Base-by-base conservation (phyloP, 768 basidiomycete species). In the Hygrophorus russula region DNA sequence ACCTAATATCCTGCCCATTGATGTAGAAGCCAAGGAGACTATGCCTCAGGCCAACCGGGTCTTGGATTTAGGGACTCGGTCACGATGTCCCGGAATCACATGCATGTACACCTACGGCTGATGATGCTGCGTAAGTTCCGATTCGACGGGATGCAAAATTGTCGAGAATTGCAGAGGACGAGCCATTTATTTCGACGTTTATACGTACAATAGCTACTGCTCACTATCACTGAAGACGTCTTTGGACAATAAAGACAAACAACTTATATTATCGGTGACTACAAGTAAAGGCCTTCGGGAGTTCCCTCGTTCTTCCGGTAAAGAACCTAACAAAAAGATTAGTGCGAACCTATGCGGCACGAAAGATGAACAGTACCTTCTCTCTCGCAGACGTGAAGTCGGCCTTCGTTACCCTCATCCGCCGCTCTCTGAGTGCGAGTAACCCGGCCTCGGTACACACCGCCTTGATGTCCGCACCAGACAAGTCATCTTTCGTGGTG, bases 381-480 rank as follows among this genome's bases (percentile, higher is more conserved):
- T 97, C 94, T 58, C 93, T 69, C 2, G 94, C 94, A 10, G 81
- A 59, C 3, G 87, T 82, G 54, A 98, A 89, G 62, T 98, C 94
- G 5, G 71, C 74, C 65, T 96, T 92, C 28, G 78, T 87, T 11
- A 97, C 94, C 57, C 86, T 71, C 91, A 93, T 98, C 48, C 96
- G 73, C 43, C 96, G 73, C 61, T 99, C 96, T 51, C 96, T 75
- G 47, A 99, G 68, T 4, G 96, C 96, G 28, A 98, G 70, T 41
- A 99, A 62, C 51, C 96, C 96, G n/a, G 96, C 94, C 59, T 99
- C 96, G 5, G 96, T 98, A 60, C 93, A 97, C 4, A 98, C 89
- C 1, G 94, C 96, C 67, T 98, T 98, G 72, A 99, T 98, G 56
- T 99, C 96, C 2, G 96, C 96, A 36, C 96, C 96, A 10, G 87